Base-by-base conservation (phyloP, 2,329 filamentous ascomycete genomes). In the Tolypocladium endophyticum region DNA sequence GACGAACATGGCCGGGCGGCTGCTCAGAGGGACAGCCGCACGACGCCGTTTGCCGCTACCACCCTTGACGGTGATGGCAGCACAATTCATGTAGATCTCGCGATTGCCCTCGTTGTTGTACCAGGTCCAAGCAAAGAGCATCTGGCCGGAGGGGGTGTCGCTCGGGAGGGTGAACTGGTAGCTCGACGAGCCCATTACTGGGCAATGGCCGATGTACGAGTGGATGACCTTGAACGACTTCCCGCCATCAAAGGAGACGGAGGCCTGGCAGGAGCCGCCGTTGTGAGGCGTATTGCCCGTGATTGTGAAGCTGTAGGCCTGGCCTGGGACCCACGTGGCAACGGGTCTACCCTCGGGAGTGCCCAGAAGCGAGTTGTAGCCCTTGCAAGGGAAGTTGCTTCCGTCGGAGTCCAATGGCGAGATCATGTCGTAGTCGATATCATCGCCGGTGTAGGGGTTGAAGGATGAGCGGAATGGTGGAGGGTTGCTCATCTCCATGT, bases 1-100 rank as follows among this genome's bases (percentile, higher is more conserved):
- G 58, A 87, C 79, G 69, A 90, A 92, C 72, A 92, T 82, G 55
- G 79, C 73, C 1, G 89, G 89, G 1, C 88, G 83, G 52, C 72
- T 70, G 60, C 76, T 74, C 70, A 89, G 84, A 56, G 77, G 58
- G 6, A 47, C 59, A 4, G 64, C 38, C 35, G 65, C 61, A 14
- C 59, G 61, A 39, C 63, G 64, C 56, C 73, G 72, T 68, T 74
- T 73, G 7, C 64, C 66, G 57, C 69, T 67, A 55, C 72, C 70
- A 28, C 73, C 72, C 59, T 71, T 73, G 69, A 92, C 85, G 62
- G 81, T 84, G 66, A 92, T 81, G 57, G 82, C 79, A 11, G 89
- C 89, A 69, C 90, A 94, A 74, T 91, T 90, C 87, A 91, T 91
- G 81, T 94, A 94, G 82, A 89, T 89, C 72, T 93, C 89, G 55